A percentile compares a stretch with the other conserved stretches of the same genome.
phyloP scores from a whole-genome alignment of 164 flowering plant species.

The Nymphaea thermarum region DNA sequence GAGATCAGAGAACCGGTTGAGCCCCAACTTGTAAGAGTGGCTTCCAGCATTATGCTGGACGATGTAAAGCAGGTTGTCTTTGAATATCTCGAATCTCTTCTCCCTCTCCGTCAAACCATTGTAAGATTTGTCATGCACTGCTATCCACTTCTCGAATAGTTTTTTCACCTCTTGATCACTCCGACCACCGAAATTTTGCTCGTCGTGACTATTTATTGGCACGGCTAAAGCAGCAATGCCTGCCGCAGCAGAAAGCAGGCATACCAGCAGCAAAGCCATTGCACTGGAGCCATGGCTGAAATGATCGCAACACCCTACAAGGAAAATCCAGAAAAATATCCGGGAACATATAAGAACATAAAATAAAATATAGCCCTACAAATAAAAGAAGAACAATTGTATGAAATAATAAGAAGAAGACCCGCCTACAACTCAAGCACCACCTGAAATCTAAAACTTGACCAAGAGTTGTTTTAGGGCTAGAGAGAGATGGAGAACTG shows the following conservation, averaged over 20 bases:
- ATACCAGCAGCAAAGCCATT: not conserved
- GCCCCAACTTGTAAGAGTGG: conserved; percentile 26
- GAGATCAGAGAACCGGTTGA: conserved; percentile 35
- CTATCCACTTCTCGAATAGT: conserved; percentile 44
- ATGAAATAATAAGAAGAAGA: no score
- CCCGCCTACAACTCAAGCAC: no score
- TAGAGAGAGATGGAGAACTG: no score
- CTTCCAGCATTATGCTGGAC: conserved; percentile 54
- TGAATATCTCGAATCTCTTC: conserved; percentile 9
- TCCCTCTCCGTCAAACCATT: conserved; percentile 44
- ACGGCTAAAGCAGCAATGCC: conserved; percentile 17
- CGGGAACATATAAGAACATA: no score
- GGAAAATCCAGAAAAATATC: no score
- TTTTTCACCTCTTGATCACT: conserved; percentile 31
- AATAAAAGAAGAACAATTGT: no score
- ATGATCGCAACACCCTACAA: no score
- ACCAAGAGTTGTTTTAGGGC: no score
- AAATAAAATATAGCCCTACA: no score
- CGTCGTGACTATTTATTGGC: conserved; percentile 21
- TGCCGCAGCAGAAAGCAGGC: conserved; percentile 13
- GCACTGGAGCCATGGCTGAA: not conserved
- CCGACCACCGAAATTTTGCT: conserved; percentile 5
- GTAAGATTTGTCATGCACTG: conserved; percentile 36
- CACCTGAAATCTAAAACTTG: no score
- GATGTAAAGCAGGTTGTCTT: conserved; percentile 36